Base-by-base conservation (phyloP, 2,329 filamentous ascomycete genomes). In the Alternaria alternata region DNA sequence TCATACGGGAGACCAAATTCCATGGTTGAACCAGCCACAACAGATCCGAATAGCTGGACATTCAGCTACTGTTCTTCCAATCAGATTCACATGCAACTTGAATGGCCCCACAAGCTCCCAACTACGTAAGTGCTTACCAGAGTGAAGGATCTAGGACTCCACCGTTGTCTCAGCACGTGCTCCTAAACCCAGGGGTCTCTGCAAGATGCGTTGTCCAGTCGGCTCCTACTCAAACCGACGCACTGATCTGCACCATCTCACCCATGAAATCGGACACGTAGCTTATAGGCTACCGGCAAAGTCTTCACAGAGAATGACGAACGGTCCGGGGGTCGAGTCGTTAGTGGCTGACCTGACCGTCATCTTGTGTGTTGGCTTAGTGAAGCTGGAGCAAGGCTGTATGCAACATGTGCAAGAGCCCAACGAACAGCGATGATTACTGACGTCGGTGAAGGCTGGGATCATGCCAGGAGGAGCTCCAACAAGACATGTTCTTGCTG, bases 171-270 rank as follows among this genome's bases (percentile, higher is more conserved):
- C 51, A 39, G 41, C 52, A 54, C 54, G 52, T 63, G 46, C 51
- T 58, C 32, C 3, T 12, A 44, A 38, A 20, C 38, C 39, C 41
- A 36, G 52, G 41, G 28, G 20, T 49, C 16, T 48, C 73, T 78
- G 76, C 75, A 73, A 62, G 72, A 77, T 79, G 75, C 70, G 76
- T 66, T 79, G 76, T 73, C 75, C 62, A 67, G 62, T 57, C 42
- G 42, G 51, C 46, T 49, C 53, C 52, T 62, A 58, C 59, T 63
- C 51, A 62, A 69, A 75, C 71, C 64, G 66, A 63, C 68, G 64
- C 63, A 65, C 61, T 63, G 36, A 48, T 66, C 62, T 66, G 58
- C 66, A 64, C n/a, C 47, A 39, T 49, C 60, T 57, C 69, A 63
- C 46, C 76, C 77, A 66, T 62, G 64, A 68, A 63, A 52, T 62